Evolutionary conservation across 192 early-diverging fungal genomes (phyloP).

Genomic region (Jimgerdemannia flammicorona): DNA sequence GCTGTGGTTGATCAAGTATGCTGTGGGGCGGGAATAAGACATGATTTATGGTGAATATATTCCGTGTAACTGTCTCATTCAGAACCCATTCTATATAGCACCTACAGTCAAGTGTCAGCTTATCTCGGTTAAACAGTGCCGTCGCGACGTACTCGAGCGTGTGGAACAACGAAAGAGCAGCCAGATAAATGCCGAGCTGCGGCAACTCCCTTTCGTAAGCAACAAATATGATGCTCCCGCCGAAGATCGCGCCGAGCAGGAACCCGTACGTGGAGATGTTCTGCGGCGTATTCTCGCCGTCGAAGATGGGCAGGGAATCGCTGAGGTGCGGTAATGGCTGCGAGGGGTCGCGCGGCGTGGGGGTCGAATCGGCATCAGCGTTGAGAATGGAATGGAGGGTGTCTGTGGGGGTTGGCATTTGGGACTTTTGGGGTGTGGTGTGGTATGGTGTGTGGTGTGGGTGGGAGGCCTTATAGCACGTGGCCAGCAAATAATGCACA

Average conservation of each 20-base stretch:
- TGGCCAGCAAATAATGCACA: no score
- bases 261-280: constrained; percentile 79
- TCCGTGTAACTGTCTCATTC: background rate
- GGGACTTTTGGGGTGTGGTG: no score
- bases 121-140: constrained; percentile 71
- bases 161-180: constrained; percentile 73
- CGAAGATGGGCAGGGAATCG: constrained; percentile 36
- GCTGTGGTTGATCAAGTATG: constrained; percentile 73
- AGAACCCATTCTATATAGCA: constrained; percentile 1
- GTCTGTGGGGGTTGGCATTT: no score
- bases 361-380: no score
- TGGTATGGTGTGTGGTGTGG: no score
- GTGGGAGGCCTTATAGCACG: no score
- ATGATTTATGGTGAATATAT: constrained; percentile 3
- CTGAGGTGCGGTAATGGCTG: no score
- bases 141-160: constrained; percentile 83
- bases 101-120: constrained; percentile 70
- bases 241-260: constrained; percentile 59
- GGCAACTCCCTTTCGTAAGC: constrained; percentile 28
- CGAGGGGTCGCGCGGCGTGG: no score
- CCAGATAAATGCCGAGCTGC: constrained; percentile 66
- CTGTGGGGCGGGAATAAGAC: constrained; percentile 33
- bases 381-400: no score
- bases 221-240: constrained; percentile 45
- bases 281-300: constrained; percentile 67